phyloP scores from a whole-genome alignment of 805 yeast genomes.

The Kazachstania viticola region DNA sequence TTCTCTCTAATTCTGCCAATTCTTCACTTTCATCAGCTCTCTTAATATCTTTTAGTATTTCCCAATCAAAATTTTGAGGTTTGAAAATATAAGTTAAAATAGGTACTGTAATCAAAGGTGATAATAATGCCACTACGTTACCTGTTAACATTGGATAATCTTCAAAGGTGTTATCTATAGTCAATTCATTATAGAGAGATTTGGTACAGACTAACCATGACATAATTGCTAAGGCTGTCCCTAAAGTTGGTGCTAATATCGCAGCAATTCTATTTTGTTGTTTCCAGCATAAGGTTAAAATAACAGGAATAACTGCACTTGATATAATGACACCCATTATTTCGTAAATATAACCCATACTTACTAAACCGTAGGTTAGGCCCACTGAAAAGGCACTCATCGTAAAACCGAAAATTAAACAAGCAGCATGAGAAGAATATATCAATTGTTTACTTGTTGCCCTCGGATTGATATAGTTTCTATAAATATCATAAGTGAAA shows the following conservation, averaged over 20 bases:
- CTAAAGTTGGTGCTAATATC: constrained; percentile 62
- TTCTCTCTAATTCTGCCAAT: constrained; percentile 26
- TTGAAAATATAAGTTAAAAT: constrained; percentile 51
- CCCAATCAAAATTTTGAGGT: constrained; percentile 69
- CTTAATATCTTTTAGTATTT: constrained; percentile 43
- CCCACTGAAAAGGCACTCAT: constrained; percentile 84
- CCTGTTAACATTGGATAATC: constrained; percentile 88
- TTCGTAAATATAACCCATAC: constrained; percentile 80
- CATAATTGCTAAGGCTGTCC: constrained; percentile 62
- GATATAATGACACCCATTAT: constrained; percentile 85
- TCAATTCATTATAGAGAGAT: constrained; percentile 31
- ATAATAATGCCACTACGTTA: constrained; percentile 67
- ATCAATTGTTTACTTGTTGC: constrained; percentile 71
- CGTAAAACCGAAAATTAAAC: constrained; percentile 43
- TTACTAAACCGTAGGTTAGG: constrained; percentile 65
- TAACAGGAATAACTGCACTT: constrained; percentile 73
- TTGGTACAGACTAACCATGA: constrained; percentile 50
- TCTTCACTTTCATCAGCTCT: constrained; percentile 68
- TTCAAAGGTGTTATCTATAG: constrained; percentile 51
- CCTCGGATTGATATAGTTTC: constrained; percentile 64
- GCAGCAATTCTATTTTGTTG: constrained; percentile 64
- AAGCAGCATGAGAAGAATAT: constrained; percentile 53
- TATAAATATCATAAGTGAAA: constrained; percentile 76
- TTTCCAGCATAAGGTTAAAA: constrained; percentile 50
- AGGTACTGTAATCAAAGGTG: constrained; percentile 61